A percentile compares a stretch with the other conserved stretches of the same genome.
Conservation (phyloP, 2,329 filamentous ascomycete genomes). For the Leptosphaerulina australis region DNA sequence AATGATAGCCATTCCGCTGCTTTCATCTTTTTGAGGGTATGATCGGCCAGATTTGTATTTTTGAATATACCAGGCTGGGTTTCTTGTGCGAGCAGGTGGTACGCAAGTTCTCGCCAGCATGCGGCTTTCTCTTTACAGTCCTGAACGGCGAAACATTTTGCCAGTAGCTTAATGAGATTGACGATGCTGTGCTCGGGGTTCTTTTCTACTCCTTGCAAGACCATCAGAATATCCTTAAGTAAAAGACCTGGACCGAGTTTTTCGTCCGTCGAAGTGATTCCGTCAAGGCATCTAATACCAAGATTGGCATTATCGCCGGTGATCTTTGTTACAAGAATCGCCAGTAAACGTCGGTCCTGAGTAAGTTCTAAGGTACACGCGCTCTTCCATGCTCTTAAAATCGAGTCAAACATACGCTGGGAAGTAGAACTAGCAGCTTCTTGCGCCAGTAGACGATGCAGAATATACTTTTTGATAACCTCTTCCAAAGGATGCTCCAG, state of each 20-base stretch:
- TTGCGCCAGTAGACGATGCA: constrained; percentile 23
- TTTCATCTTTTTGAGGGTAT: constrained; percentile 26
- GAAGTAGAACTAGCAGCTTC: constrained; percentile 12
- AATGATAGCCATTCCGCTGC: constrained; percentile 31
- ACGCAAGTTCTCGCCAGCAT: constrained; percentile 34
- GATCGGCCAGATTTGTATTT: constrained; percentile 17
- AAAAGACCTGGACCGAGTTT: constrained; percentile 17
- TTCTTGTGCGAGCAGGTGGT: constrained; percentile 22
- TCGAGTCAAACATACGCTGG: constrained; percentile 22
- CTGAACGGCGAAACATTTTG: background rate
- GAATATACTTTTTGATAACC: constrained; percentile 26
- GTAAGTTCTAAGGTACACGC: constrained; percentile 8
- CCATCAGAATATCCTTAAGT: constrained; percentile 15
- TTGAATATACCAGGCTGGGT: background rate
- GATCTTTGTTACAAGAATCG: constrained; percentile 23
- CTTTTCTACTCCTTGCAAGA: constrained; percentile 13
- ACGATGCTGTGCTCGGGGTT: constrained; percentile 23
- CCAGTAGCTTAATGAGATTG: constrained; percentile 26
- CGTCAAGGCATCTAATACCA: constrained; percentile 27
- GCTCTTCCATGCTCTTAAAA: constrained; percentile 30
- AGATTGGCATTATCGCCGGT: constrained; percentile 10
- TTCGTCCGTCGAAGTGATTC: constrained; percentile 20
- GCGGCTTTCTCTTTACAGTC: constrained; percentile 10
- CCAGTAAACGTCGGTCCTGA: constrained; percentile 22
- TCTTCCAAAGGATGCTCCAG: constrained; percentile 18